These are phyloP conservation scores for Kodamaea alishanica DNA, from an alignment of 1,139 yeast species.

Conservation along the genomic window DNA sequence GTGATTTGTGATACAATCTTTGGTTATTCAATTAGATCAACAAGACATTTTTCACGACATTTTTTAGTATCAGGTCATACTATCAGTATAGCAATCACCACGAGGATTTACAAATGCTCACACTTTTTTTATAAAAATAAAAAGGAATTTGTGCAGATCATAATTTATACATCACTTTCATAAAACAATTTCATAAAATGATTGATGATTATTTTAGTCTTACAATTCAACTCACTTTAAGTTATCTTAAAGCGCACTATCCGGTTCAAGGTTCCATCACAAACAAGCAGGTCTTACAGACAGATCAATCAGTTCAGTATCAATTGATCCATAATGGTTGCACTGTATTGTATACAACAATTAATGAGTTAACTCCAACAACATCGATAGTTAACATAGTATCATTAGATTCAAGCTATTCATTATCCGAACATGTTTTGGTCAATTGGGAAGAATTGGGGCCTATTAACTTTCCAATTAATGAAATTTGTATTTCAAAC, in stretches of 20 bases:
- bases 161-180: no score
- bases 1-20: no score
- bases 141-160: no score
- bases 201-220: constrained; percentile 25
- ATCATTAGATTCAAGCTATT: constrained; percentile 8
- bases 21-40: no score
- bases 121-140: no score
- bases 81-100: no score
- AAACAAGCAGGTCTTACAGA: constrained; percentile 9
- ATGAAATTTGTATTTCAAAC: constrained; percentile 21
- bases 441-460: constrained; percentile 21
- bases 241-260: constrained; percentile 22
- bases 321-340: constrained; percentile 8
- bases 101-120: no score
- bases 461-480: constrained; percentile 27
- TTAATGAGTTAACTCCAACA: constrained; percentile 13
- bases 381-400: constrained; percentile 18
- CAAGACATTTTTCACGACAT: no score
- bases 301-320: constrained; percentile 17
- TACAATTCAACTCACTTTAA: constrained; percentile 23
- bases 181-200: constrained; percentile 4
- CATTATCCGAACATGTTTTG: constrained; percentile 19
- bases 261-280: constrained; percentile 9
- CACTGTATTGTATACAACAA: constrained; percentile 11
- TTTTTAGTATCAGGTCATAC: no score